Conservation (phyloP, 2,329 filamentous ascomycete species). For the Alternaria atra region DNA sequence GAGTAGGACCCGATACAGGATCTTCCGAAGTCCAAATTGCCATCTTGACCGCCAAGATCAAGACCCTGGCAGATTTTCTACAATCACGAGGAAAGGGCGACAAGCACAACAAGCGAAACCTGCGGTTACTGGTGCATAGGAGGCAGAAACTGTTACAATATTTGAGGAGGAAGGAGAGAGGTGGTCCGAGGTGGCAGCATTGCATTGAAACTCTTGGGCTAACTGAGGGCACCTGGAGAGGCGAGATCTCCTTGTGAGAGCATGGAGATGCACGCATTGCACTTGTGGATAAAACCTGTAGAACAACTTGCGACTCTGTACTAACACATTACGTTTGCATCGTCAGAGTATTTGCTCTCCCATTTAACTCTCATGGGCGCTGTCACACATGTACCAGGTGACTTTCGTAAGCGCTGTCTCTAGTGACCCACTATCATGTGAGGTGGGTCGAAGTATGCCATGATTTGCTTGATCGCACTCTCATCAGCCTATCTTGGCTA, state of each 20-base stretch:
- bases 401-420: background rate
- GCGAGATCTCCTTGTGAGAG: constrained; percentile 78
- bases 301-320: background rate
- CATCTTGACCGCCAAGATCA: constrained; percentile 93
- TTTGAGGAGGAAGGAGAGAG: constrained; percentile 86
- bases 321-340: background rate
- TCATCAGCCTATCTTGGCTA: background rate
- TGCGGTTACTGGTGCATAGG: constrained; percentile 84
- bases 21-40: constrained; percentile 98
- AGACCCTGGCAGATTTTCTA: constrained; percentile 77
- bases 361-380: background rate
- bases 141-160: constrained; percentile 90
- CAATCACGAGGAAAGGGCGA: constrained; percentile 79
- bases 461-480: too few species aligned
- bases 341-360: background rate
- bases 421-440: background rate
- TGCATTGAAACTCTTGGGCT: constrained; percentile 85
- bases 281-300: background rate
- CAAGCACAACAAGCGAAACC: constrained; percentile 91
- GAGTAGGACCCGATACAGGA: constrained; percentile 91
- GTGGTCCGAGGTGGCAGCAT: constrained; percentile 88
- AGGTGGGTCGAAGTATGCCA: background rate
- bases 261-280: background rate
- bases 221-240: constrained; percentile 87
- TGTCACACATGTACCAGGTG: background rate